Evolutionary conservation across 345 rosid genomes (phyloP).

Genomic region (Diplotaxis tenuifolia): DNA sequence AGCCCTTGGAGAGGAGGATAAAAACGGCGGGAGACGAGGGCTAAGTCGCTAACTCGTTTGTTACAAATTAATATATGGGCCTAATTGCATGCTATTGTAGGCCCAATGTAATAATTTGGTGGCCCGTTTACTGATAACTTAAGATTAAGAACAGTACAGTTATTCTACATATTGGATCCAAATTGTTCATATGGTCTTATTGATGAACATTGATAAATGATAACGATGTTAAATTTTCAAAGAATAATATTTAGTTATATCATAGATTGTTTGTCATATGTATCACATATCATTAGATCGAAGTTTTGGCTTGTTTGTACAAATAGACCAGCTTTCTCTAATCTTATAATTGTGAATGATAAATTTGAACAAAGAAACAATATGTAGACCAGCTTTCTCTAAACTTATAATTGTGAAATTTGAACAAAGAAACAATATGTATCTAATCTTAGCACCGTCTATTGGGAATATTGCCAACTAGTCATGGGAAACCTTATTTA

Average conservation of each 20-base stretch:
- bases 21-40: slow-evolving; percentile 22
- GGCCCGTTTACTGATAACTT: not conserved
- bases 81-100: too few species aligned
- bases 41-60: not conserved
- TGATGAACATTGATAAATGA: not conserved
- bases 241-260: not conserved
- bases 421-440: slow-evolving; percentile 16
- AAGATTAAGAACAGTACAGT: too few species aligned
- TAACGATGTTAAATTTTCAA: not conserved
- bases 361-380: slow-evolving; percentile 10
- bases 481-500: slow-evolving; percentile 9
- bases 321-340: not conserved
- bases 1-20: not conserved
- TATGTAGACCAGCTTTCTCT: not conserved
- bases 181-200: not conserved
- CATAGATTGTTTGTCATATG: slow-evolving; percentile 8
- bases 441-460: slow-evolving; percentile 30
- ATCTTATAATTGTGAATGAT: slow-evolving; percentile 14
- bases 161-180: not conserved
- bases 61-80: not conserved
- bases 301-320: not conserved
- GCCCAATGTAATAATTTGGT: too few species aligned
- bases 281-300: not conserved
- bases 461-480: slow-evolving; percentile 23
- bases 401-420: slow-evolving; percentile 6